Evolutionary conservation across 805 yeast species (phyloP), one percentile per base, ranked within the genome.

Genomic region (Candida morakotiae): DNA sequence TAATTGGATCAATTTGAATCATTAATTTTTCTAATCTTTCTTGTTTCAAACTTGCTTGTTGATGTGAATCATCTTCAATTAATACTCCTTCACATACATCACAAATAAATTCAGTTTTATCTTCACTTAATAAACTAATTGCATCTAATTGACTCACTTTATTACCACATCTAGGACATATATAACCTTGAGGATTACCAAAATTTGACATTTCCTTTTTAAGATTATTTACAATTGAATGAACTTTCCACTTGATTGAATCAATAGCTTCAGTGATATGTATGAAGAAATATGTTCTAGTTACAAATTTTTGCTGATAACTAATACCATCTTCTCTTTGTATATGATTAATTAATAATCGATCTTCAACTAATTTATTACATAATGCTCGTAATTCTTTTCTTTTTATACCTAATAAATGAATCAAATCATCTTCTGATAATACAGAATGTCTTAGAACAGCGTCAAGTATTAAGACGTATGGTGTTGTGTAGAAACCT

Each of bases 171-270:
- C 82, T 67, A 7, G 95, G 89, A 56, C 98, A 93, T 41, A 86
- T 73, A 55, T 85, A 93, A 2, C 98, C 98, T 53, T 93, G 95
- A 1, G 97, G 95, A 48, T 87, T 89, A 18, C 87, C 80, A 51
- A 83, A 85, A 45, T 80, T 84, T 35, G 87, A 81, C 63, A 91
- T 75, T 51, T 88, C 95, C 45, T 83, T 86, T 53, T 87, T 87
- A 39, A 89, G 70, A 38, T 71, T 58, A 48, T 81, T 82, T 10
- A 87, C 97, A 19, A 93, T 73, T 32, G 85, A 77, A 57, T 91
- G 96, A 41, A 91, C 85, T 54, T 89, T 88, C 98, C 98, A 93
- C 61, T 93, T 93, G 55, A 93, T 79, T 3, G 96, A 79, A 62
- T 93, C 98, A 28, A 93, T 86, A 0, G 98, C 95, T 58, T 88